Base-by-base conservation (phyloP, 202 grass and related monocot species). In the Panicum hallii region DNA sequence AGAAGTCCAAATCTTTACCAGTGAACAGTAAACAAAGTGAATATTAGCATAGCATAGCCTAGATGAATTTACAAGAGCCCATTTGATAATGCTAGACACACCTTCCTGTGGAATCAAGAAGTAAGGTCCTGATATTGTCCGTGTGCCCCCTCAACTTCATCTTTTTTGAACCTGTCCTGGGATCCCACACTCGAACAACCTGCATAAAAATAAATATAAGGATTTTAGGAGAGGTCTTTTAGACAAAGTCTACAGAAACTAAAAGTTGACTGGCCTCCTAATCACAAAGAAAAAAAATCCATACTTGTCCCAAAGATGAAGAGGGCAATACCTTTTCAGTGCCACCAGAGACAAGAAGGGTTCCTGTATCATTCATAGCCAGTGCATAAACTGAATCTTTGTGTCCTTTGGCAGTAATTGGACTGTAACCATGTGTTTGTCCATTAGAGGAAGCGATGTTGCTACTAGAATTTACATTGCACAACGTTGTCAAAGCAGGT, bases 351-450 rank as follows among this genome's bases (percentile, higher is more conserved):
- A 99, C 91, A 74, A 99, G 90, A 40, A 96, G 63, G 23, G 71
- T 94, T 87, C 97, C 93, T 76, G 82, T 82, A 82, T 94, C 93
- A 84, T 96, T 99, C 97, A 99, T 99, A 38, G 93, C 91, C 46
- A 99, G 70, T 16, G 93, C 90, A 94, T 99, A 99, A 87, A 99
- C 97, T 89, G 93, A 99, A 79, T 99, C 97, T 79, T 99, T 97
- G 70, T 99, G 93, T 55, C 91, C 93, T 89, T 99, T 97, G 43
- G 90, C 97, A 9, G 86, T 62, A 74, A 91, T 90, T 77, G 97
- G 97, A 88, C 80, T 92, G 77, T 93, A 97, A 41, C 88, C 93
- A 86, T 86, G 89, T 62, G 89, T 64, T 89, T 96, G 87, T 56
- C 84, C 87, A 56, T 85, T 96, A 49, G 82, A 83, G 30, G 88